Evolutionary conservation across 139 green algal genomes (phyloP).

Genomic region (Auxenochlorella protothecoides): DNA sequence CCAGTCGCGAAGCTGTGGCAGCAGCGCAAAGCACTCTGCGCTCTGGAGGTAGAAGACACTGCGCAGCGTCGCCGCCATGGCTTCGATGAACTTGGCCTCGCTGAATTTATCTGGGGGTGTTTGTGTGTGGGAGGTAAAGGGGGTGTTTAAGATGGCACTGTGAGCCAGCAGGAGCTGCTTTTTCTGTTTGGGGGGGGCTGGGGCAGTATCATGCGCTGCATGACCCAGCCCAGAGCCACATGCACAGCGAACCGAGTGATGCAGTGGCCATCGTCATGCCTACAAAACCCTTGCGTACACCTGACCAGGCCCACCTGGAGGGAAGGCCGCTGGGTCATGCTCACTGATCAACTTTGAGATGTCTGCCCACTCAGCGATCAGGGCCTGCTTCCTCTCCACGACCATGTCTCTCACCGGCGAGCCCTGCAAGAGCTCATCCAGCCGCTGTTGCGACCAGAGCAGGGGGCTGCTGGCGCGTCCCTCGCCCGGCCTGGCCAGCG

Average conservation of each 20-base stretch:
- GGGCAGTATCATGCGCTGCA: no score
- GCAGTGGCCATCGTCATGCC: no score
- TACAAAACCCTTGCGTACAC: no score
- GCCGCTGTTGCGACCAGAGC: conserved; percentile 43
- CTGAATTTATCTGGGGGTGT: conserved; percentile 3
- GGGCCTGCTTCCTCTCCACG: conserved; percentile 31
- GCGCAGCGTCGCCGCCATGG: conserved; percentile 74
- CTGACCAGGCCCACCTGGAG: conserved; percentile 13
- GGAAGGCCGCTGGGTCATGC: conserved; percentile 44
- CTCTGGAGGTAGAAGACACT: conserved; percentile 68
- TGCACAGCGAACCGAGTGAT: no score
- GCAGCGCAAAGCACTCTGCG: conserved; percentile 80
- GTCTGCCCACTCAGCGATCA: conserved; percentile 50
- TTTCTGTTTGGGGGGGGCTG: no score
- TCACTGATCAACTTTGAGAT: neutral
- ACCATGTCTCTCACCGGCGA: conserved; percentile 33
- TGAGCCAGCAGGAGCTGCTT: neutral
- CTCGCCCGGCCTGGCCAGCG: neutral
- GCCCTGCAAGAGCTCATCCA: conserved; percentile 37
- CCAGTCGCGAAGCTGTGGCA: conserved; percentile 52
- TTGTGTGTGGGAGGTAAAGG: no score
- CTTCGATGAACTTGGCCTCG: conserved; percentile 34
- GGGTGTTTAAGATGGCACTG: neutral
- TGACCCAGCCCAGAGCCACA: no score
- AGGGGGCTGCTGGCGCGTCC: conserved; percentile 23